Conservation (phyloP, 257 asterid species). For the Fraxinus anomala region DNA sequence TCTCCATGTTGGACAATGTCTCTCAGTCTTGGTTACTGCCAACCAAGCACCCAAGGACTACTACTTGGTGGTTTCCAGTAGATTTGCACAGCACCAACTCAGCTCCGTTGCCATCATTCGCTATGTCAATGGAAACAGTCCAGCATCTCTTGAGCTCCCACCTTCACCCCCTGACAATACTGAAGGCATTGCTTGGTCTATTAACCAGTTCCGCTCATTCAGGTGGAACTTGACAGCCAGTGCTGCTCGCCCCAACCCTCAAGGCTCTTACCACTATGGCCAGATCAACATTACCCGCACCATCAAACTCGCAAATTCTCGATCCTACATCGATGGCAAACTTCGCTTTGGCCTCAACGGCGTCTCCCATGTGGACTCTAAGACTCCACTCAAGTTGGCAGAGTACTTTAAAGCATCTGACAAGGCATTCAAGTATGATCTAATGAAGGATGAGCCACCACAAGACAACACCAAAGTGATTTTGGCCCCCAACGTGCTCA, state of each 20-base stretch:
- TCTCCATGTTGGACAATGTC: slow-evolving; percentile 30
- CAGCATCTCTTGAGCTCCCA: slow-evolving; percentile 24
- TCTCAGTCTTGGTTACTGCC: slow-evolving; percentile 27
- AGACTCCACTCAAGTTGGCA: slow-evolving; percentile 26
- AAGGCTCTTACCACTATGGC: slow-evolving; percentile 35
- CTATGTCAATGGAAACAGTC: slow-evolving; percentile 8
- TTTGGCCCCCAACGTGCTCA: slow-evolving; percentile 19
- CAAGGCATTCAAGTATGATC: slow-evolving; percentile 2
- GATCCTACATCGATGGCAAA: neutral
- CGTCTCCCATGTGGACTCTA: slow-evolving; percentile 16
- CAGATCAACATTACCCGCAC: slow-evolving; percentile 32
- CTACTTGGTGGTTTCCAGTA: slow-evolving; percentile 26
- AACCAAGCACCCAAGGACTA: slow-evolving; percentile 23
- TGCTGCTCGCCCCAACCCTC: slow-evolving; percentile 37
- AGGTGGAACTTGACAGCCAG: slow-evolving; percentile 36
- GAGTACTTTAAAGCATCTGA: slow-evolving; percentile 7
- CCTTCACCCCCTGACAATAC: slow-evolving; percentile 18
- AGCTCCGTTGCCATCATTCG: slow-evolving; percentile 19
- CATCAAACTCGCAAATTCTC: slow-evolving; percentile 19
- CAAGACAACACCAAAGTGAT: neutral
- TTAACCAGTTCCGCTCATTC: slow-evolving; percentile 28
- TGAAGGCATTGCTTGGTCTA: slow-evolving; percentile 25
- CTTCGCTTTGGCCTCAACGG: slow-evolving; percentile 27
- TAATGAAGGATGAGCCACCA: slow-evolving; percentile 9
- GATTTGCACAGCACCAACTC: slow-evolving; percentile 8